Conservation (phyloP, 2,329 filamentous ascomycete species). For the Gremmenia infestans region DNA sequence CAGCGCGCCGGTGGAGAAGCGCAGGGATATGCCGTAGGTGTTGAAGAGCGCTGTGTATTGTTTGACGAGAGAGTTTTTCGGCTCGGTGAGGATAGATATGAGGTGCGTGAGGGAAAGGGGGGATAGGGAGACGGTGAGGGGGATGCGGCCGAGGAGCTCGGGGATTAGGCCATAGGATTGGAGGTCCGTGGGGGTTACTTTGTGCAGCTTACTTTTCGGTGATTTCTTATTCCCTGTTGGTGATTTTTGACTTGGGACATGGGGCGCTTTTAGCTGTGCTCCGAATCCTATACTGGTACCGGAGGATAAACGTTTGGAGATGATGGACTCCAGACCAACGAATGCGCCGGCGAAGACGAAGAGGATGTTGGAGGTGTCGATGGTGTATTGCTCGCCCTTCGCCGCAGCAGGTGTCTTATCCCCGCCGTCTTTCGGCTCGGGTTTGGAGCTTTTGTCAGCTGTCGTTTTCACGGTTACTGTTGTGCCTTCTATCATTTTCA, state of each 20-base stretch:
- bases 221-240: slow-evolving; percentile 5
- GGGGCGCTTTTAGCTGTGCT: slow-evolving; percentile 62
- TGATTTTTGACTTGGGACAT: slow-evolving; percentile 8
- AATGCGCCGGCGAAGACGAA: slow-evolving; percentile 98
- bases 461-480: slow-evolving; percentile 91
- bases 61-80: slow-evolving; percentile 77
- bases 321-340: slow-evolving; percentile 81
- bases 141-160: slow-evolving; percentile 91
- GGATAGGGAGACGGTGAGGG: slow-evolving; percentile 81
- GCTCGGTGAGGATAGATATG: slow-evolving; percentile 85
- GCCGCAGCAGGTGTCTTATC: slow-evolving; percentile 1
- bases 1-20: slow-evolving; percentile 79
- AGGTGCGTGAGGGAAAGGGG: slow-evolving; percentile 65
- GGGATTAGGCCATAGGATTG: slow-evolving; percentile 89
- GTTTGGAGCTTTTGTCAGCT: slow-evolving; percentile 44
- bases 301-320: slow-evolving; percentile 82
- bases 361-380: slow-evolving; percentile 92
- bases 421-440: slow-evolving; percentile 12
- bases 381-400: slow-evolving; percentile 52
- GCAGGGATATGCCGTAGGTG: slow-evolving; percentile 65
- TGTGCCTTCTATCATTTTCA: slow-evolving; percentile 95
- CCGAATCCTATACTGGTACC: slow-evolving; percentile 85
- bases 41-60: slow-evolving; percentile 89
- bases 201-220: slow-evolving; percentile 48
- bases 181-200: slow-evolving; percentile 69